Evolutionary conservation across 2,329 filamentous ascomycete genomes (phyloP).

Genomic region (Fusarium fracticaudum): DNA sequence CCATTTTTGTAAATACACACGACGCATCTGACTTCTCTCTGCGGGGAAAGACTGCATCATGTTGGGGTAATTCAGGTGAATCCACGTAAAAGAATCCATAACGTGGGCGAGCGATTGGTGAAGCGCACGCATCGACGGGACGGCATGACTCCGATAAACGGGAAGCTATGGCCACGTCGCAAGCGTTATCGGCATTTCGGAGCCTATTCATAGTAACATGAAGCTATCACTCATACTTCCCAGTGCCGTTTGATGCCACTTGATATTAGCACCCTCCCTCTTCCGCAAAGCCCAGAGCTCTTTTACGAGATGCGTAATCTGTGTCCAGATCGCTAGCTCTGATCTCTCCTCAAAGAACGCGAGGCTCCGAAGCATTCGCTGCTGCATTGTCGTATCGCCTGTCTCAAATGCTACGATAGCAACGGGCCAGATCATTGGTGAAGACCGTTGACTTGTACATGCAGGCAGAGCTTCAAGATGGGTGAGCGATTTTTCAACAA

Average conservation of each 20-base stretch:
- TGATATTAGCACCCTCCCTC: conserved; percentile 25
- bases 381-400: conserved; percentile 15
- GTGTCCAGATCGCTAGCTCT: conserved; percentile 35
- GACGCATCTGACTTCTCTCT: not conserved
- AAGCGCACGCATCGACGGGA: not conserved
- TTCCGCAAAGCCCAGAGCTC: conserved; percentile 35
- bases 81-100: not conserved
- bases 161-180: not conserved
- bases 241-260: conserved; percentile 35
- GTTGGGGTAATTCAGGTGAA: not conserved
- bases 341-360: conserved; percentile 28
- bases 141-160: not conserved
- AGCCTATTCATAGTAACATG: conserved; percentile 28
- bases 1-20: not conserved
- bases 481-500: conserved; percentile 36
- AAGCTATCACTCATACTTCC: conserved; percentile 37
- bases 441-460: conserved; percentile 29
- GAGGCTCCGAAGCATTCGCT: conserved; percentile 36
- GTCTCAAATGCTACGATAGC: conserved; percentile 39
- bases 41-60: not conserved
- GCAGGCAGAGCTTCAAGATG: conserved; percentile 33
- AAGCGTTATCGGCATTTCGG: not conserved
- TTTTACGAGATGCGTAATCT: conserved; percentile 26
- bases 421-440: conserved; percentile 40
- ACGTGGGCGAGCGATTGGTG: not conserved